Percentiles rank a stretch among this genome's conserved stretches.
Evolutionary conservation across 768 basidiomycete species (phyloP).

Genomic region (Tylopilus cervinicoccineus): DNA sequence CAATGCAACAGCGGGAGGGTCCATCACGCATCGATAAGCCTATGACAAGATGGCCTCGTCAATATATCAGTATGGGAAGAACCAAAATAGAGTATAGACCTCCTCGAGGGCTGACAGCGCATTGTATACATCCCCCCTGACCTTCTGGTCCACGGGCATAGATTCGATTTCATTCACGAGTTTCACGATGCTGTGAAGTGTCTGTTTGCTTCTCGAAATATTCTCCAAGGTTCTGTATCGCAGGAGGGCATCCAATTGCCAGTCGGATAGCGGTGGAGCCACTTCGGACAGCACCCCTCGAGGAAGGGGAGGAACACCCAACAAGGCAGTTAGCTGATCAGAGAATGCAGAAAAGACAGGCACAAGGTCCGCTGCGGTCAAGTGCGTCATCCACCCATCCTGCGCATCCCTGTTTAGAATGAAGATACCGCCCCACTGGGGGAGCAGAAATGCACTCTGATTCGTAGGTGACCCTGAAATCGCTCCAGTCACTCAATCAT

Average conservation of each 20-base stretch:
- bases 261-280: conserved; percentile 45
- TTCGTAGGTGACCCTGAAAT: conserved; percentile 42
- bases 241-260: conserved; percentile 80
- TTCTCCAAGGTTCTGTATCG: conserved; percentile 72
- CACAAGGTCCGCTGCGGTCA: conserved; percentile 42
- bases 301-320: conserved; percentile 72
- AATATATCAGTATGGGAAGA: conserved; percentile 1
- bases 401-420: conserved; percentile 57
- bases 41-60: conserved; percentile 12
- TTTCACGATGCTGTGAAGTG: conserved; percentile 76
- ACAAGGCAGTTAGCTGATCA: conserved; percentile 69
- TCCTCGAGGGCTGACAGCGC: conserved; percentile 70
- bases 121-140: conserved; percentile 64
- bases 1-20: conserved; percentile 38
- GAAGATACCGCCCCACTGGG: conserved; percentile 91
- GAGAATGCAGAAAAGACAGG: conserved; percentile 61
- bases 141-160: conserved; percentile 86
- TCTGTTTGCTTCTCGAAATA: conserved; percentile 60
- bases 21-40: conserved; percentile 20
- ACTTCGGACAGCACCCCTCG: conserved; percentile 35
- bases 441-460: conserved; percentile 77
- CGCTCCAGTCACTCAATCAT: conserved; percentile 9
- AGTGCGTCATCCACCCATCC: conserved; percentile 22
- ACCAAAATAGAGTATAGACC: conserved; percentile 40
- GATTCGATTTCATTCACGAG: conserved; percentile 83